Evolutionary conservation across 2,329 filamentous ascomycete genomes (phyloP), one percentile per base, ranked within the genome.

Genomic region (Didymella keratinophila): DNA sequence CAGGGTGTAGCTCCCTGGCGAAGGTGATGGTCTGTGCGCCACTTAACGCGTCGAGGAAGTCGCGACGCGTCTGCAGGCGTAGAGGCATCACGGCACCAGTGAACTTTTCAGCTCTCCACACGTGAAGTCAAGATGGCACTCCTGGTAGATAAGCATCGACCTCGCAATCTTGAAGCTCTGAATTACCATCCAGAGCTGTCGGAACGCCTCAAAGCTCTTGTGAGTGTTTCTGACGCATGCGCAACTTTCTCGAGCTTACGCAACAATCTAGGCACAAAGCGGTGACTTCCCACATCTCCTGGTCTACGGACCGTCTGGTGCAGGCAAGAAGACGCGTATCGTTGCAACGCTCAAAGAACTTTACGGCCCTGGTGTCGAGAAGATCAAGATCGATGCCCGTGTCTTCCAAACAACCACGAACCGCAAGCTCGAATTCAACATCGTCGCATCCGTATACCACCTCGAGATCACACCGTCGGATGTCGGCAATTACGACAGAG

Each of bases 391-490:
- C 79, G 95, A 99, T 75, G 92, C 93, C 12, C 91, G 95, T 64
- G 90, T 97, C 58, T 99, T 99, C 81, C 93, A 97, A 79, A 98
- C 95, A 1, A 93, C 88, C 21, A 90, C 89, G 73, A 98, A 97
- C 78, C 92, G 95, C 75, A 99, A 99, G 79, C 89, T 99, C 70
- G 95, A 99, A 80, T 99, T 99, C 86, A 99, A 97, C 81, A 96
- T 99, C 64, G 95, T 99, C 53, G 89, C 93, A 43, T 98, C 94
- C 0, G 88, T 97, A 64, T 99, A 99, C 80, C 95, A 99, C 78
- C 89, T 99, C 69, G 95, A 99, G 78, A 99, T 99, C 73, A 99
- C 95, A 8, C 95, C 95, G 0, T 96, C 92, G 1, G 95, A 99
- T 69, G 95, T 99, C 4, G 95, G 94, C 61, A 96, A 90, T 77